Evolutionary conservation across 1,139 yeast species (phyloP), one percentile per base, ranked within the genome.

Genomic region (Yarrowia galli): DNA sequence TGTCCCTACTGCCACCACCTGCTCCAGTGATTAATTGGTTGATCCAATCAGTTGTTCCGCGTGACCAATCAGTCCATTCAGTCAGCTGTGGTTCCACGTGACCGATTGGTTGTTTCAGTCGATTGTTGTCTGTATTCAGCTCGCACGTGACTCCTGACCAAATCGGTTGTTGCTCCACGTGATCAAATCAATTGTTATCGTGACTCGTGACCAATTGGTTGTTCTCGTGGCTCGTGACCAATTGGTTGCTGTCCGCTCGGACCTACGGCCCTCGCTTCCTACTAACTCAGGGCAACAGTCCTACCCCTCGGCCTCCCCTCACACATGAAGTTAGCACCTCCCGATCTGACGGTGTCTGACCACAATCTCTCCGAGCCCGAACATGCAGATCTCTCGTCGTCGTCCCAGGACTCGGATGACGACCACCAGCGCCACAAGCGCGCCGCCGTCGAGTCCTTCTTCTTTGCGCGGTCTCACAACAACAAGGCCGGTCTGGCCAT

Each of bases 281-380:
- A 15, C 48, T 40, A 40, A 38, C 48, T 3, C 48, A 54, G 46
- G 61, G 61, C 61, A 36, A 38, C 46, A 12, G 23, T 54, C 36
- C 61, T 54, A 15, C 61, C 61, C 15, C 61, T 54, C n/a, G 61
- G 61, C 23, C 61, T 54, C 35, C 61, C 61, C n/a, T 25, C 43
- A 18, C 25, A 38, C 22, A 54, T 54, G 61, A 54, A 54, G 46
- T 18, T 54, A 13, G 35, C 61, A 12, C 61, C 61, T 5, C 43
- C 58, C 10, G 58, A 53, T 13, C 43, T 53, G 23, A 10, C 54
- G 45, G 20, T 35, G 56, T 22, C 46, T 12, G 46, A 38, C 36
- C 45, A 36, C 58, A 8, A 18, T 6, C 45, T 54, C 8, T 54
- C 61, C 48, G 61, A 54, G 46, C 61, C 61, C 48, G 61, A 54